phyloP scores from a whole-genome alignment of 2,329 filamentous ascomycete species.

The Akanthomyces uredinophilus region DNA sequence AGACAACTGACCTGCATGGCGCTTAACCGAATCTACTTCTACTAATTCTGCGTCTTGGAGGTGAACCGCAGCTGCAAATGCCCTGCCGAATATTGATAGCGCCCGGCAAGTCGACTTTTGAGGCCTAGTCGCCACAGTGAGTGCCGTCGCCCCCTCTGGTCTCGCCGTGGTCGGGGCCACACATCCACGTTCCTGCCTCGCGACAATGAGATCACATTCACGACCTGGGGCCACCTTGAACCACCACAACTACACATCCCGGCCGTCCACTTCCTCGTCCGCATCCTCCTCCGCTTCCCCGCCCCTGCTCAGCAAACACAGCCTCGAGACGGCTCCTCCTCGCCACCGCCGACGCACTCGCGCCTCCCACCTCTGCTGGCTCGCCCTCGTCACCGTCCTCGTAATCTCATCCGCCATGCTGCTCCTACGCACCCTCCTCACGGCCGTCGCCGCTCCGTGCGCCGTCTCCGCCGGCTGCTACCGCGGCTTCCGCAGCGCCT shows the following conservation, averaged over 20 bases:
- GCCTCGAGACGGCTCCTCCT: constrained; percentile 22
- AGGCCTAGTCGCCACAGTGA: not conserved
- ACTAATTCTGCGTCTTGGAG: too few species aligned
- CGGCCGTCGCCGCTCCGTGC: constrained; percentile 20
- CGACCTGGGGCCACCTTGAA: not conserved
- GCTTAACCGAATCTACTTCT: too few species aligned
- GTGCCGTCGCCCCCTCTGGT: too few species aligned
- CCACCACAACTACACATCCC: not conserved
- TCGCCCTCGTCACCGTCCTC: constrained; percentile 16
- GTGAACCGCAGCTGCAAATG: too few species aligned
- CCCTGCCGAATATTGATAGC: not conserved
- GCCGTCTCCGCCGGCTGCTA: constrained; percentile 25
- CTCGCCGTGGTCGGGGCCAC: too few species aligned
- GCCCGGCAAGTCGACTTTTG: not conserved
- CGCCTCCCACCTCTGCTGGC: not conserved
- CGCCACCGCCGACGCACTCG: not conserved
- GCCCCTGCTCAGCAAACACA: constrained; percentile 12
- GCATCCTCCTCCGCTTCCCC: constrained; percentile 25
- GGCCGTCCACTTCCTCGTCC: constrained; percentile 20
- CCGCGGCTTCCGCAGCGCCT: constrained; percentile 29
- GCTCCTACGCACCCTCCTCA: constrained; percentile 22
- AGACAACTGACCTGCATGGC: not conserved
- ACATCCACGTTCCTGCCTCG: not conserved
- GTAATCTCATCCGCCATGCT: constrained; percentile 19
- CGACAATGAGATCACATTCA: not conserved